These are phyloP conservation scores for Beauveria bassiana DNA, from an alignment of 2,329 filamentous ascomycete species.

Conservation along the genomic window DNA sequence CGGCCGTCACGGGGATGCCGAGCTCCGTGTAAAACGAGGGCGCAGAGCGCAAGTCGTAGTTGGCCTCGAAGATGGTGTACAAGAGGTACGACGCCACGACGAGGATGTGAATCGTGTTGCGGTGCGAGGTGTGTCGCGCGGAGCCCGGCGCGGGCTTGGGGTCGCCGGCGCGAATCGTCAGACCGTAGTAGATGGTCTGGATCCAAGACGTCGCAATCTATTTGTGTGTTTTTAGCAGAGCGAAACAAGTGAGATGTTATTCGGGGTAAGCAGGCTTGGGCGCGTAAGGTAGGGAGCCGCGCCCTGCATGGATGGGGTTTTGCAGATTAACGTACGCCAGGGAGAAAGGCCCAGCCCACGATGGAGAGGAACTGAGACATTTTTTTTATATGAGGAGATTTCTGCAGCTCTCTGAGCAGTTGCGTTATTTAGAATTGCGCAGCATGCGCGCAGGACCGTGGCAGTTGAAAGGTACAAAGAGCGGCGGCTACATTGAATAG, in stretches of 20 bases:
- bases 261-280: too few relatives aligned
- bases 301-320: background rate
- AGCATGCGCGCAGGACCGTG: background rate
- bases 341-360: constrained; percentile 50
- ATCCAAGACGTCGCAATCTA: constrained; percentile 71
- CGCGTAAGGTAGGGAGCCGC: background rate
- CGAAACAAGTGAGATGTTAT: too few relatives aligned
- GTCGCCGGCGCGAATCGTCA: constrained; percentile 84
- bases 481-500: background rate
- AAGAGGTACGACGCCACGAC: constrained; percentile 78
- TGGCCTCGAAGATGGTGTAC: constrained; percentile 89
- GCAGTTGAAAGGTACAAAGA: background rate
- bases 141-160: constrained; percentile 65
- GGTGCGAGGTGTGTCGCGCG: constrained; percentile 63
- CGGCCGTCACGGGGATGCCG: constrained; percentile 58
- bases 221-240: background rate
- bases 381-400: background rate
- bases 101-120: constrained; percentile 72
- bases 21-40: constrained; percentile 77
- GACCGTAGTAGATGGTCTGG: constrained; percentile 75
- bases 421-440: background rate
- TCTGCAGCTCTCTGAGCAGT: background rate
- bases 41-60: constrained; percentile 64
- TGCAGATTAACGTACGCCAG: constrained; percentile 33
- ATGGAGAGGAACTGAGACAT: constrained; percentile 49